A percentile compares a stretch with the other conserved stretches of the same genome.
phyloP scores from a whole-genome alignment of 2,329 filamentous ascomycete genomes.

The Septoria petroselini region DNA sequence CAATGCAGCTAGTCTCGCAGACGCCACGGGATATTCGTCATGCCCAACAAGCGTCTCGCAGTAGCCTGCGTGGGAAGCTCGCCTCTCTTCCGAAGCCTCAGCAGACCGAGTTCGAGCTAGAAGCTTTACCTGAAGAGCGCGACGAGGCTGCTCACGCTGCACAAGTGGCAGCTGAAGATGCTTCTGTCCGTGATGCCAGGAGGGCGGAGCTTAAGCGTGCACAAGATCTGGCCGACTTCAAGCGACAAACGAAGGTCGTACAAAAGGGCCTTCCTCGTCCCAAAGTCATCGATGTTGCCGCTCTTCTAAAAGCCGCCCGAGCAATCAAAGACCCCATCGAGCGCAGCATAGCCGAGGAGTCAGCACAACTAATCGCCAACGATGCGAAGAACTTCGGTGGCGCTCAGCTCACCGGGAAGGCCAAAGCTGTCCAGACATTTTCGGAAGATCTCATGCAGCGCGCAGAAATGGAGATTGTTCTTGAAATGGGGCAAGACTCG shows the following conservation, averaged over 20 bases:
- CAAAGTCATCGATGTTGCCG: constrained; percentile 65
- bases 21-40: constrained; percentile 75
- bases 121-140: constrained; percentile 74
- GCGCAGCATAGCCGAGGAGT: constrained; percentile 70
- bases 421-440: constrained; percentile 60
- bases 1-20: constrained; percentile 64
- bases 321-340: constrained; percentile 62
- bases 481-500: constrained; percentile 58
- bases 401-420: constrained; percentile 60
- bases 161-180: constrained; percentile 61
- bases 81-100: constrained; percentile 86
- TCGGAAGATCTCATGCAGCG: constrained; percentile 69
- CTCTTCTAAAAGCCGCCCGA: constrained; percentile 62
- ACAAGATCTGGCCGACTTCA: constrained; percentile 66
- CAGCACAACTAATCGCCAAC: constrained; percentile 73
- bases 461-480: constrained; percentile 71
- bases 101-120: constrained; percentile 89
- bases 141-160: constrained; percentile 54
- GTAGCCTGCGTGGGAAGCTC: constrained; percentile 69
- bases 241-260: constrained; percentile 84
- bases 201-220: constrained; percentile 62
- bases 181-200: constrained; percentile 72
- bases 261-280: constrained; percentile 80
- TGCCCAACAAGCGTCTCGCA: constrained; percentile 65
- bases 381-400: constrained; percentile 76